Base-by-base conservation (phyloP, 345 rosid species). In the Citropsis articulata region DNA sequence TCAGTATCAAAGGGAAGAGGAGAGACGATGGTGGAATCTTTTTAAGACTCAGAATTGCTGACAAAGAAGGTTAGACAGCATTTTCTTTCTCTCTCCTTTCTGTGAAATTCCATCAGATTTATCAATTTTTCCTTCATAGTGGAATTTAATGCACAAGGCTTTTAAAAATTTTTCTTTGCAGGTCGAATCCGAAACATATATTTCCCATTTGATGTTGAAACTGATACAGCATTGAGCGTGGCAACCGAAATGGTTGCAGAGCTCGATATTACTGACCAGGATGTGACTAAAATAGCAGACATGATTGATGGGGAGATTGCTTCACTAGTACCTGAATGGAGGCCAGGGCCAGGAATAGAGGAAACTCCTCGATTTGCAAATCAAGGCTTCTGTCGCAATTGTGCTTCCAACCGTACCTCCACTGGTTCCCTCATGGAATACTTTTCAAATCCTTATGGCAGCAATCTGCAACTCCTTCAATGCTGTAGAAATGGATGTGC, bases 221-320 rank as follows among this genome's bases (percentile, higher is more conserved):
- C 66, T 0, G 98, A 96, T 72, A 91, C 97, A 40, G 98, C 99
- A 24, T 80, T 90, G 40, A 92, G 92, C 40, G 99, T 96, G 50
- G 97, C 99, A 31, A 87, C 89, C n/a, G 99, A 96, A 85, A 96
- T 96, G 99, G 94, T 94, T 36, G 91, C 92, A 2, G 99, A 96
- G 71, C 87, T 96, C 72, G 99, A 96, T 82, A 89, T 96, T 66
- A 90, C 87, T 5, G 93, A 89, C 78, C 92, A 87, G 65, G 98
- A 94, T 28, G 97, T 86, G 79, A 89, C 89, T 9, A 91, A 87
- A 71, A 96, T 96, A 78, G 93, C 99, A 2, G 91, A 89, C 35
- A 94, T 90, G 91, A 96, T 96, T 7, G 97, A 96, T 69, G 95
- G 91, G 45, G 99, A 92, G 85, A 91, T 96, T 69, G 84, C 88